Evolutionary conservation across 768 basidiomycete species (phyloP), one percentile per base, ranked within the genome.

Genomic region (Amyloporia xantha): DNA sequence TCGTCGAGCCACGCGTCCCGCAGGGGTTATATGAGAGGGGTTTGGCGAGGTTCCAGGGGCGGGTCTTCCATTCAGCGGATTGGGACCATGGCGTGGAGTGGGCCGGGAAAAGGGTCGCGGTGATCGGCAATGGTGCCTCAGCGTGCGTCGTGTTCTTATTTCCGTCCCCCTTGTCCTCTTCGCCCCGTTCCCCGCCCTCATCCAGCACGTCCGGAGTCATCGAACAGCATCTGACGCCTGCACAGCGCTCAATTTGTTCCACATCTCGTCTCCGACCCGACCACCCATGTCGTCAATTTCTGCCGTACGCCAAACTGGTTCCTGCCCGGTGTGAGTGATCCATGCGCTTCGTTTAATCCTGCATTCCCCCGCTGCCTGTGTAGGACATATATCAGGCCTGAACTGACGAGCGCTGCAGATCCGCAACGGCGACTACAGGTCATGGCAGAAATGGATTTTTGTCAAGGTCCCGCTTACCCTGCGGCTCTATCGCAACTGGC

Each of bases 361-460:
- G 15, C 9, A 33, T 7, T 33, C 9, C 30, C 7, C 30, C 30
- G 30, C 7, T 15, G 47, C 44, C 3, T 81, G 24, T 71, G 78
- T 0, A n/a, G n/a, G n/a, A n/a, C n/a, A n/a, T n/a, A n/a, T n/a
- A 75, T 83, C 28, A 79, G 81, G 78, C 45, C 61, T 89, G 41
- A 65, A 82, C 56, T 71, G 86, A n/a, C n/a, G n/a, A n/a, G n/a
- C n/a, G n/a, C 71, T 89, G 3, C 81, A 86, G 48, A 63, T 85
- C 25, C 86, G 88, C 47, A 86, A 87, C 54, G 71, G 90, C 13
- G 59, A 19, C 17, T 59, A 58, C 45, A 48, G 47, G 6, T 17
- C 39, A 7, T 28, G 19, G n/a, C 24, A 44, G 5, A 54, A 52
- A 38, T 61, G 58, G 62, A 33, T 56, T 6, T 63, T 63, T 36